Evolutionary conservation across 2,329 filamentous ascomycete species (phyloP).

Genomic region (Colletotrichum salicis): DNA sequence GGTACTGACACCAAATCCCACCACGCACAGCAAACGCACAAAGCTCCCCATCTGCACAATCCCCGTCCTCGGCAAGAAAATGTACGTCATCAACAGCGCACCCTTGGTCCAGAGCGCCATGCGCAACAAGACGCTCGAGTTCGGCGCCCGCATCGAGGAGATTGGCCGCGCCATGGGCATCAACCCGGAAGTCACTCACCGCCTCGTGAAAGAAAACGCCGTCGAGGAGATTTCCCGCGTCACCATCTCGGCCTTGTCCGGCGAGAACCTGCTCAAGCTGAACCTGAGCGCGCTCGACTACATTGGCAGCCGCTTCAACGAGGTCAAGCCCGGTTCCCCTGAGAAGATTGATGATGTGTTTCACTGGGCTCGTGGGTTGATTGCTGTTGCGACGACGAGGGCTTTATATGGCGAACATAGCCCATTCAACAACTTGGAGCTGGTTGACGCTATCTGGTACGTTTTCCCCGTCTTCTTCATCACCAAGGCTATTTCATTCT

Average conservation of each 20-base stretch:
- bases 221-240: slow-evolving; percentile 46
- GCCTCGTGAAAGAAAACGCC: slow-evolving; percentile 48
- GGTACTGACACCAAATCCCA: slow-evolving; percentile 3
- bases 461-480: background rate
- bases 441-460: slow-evolving; percentile 15
- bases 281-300: slow-evolving; percentile 48
- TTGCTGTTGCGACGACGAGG: slow-evolving; percentile 50
- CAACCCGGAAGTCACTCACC: slow-evolving; percentile 45
- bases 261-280: slow-evolving; percentile 47
- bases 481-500: too few relatives aligned
- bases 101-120: slow-evolving; percentile 49
- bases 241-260: slow-evolving; percentile 43
- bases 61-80: slow-evolving; percentile 53
- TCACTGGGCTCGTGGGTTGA: slow-evolving; percentile 49
- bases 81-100: slow-evolving; percentile 58
- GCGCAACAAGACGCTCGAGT: slow-evolving; percentile 49
- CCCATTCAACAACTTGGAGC: slow-evolving; percentile 44
- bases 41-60: slow-evolving; percentile 54
- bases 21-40: slow-evolving; percentile 37
- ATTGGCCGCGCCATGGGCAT: slow-evolving; percentile 40
- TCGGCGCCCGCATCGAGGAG: slow-evolving; percentile 53
- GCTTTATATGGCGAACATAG: slow-evolving; percentile 57
- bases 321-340: slow-evolving; percentile 13
- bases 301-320: slow-evolving; percentile 44
- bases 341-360: slow-evolving; percentile 46